Percentiles rank a stretch among this genome's conserved stretches.
phyloP scores from a whole-genome alignment of 2,329 filamentous ascomycete species.

The Sarocladium brachiariae region DNA sequence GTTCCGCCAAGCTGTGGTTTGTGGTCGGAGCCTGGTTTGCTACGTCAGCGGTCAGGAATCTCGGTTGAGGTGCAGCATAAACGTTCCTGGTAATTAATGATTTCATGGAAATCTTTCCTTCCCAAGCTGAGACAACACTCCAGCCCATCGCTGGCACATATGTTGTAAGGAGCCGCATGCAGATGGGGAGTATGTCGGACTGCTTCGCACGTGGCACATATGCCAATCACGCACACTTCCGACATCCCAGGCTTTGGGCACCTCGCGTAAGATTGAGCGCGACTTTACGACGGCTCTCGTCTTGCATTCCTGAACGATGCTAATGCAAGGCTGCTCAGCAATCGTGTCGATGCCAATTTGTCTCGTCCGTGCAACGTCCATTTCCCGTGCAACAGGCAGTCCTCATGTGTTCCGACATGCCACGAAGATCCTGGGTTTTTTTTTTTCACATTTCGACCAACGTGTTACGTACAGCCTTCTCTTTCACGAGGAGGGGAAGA shows the following conservation, averaged over 20 bases:
- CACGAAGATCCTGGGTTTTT: not conserved
- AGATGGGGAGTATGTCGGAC: not conserved
- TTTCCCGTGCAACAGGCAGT: not conserved
- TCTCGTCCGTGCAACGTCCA: too few relatives aligned
- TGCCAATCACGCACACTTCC: slow-evolving; percentile 3
- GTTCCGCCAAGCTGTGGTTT: too few relatives aligned
- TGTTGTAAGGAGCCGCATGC: not conserved
- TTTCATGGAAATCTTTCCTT: too few relatives aligned
- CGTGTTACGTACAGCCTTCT: too few relatives aligned
- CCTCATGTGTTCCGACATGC: not conserved
- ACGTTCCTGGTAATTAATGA: too few relatives aligned
- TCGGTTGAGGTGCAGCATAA: too few relatives aligned
- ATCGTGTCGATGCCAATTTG: not conserved
- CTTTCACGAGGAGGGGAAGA: too few relatives aligned
- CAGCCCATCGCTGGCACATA: too few relatives aligned
- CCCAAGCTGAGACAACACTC: not conserved
- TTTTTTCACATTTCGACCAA: too few relatives aligned
- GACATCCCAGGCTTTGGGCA: not conserved
- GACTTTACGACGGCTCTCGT: not conserved
- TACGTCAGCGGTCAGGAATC: too few relatives aligned
- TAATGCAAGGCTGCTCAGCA: not conserved
- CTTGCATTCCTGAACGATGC: not conserved
- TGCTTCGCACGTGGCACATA: not conserved
- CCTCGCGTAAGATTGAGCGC: not conserved
- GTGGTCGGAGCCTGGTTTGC: too few relatives aligned